Percentiles rank a stretch among this genome's conserved stretches.
These are phyloP conservation scores for Periconia sp. DNA, from an alignment of 2,329 filamentous ascomycete genomes.

Conservation along the genomic window DNA sequence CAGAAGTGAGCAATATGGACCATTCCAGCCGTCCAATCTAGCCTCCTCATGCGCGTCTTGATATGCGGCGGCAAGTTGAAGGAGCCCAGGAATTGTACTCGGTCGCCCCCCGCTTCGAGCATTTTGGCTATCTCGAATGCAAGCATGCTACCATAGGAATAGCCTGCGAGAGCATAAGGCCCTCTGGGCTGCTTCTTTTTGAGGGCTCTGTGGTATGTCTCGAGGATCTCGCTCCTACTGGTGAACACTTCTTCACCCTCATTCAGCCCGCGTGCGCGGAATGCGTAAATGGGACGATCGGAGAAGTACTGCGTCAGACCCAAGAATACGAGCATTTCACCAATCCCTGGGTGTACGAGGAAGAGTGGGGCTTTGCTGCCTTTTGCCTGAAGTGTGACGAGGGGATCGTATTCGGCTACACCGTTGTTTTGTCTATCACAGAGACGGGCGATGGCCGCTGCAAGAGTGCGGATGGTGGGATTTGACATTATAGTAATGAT, in stretches of 20 bases:
- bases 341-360: too few species aligned
- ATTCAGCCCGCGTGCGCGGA: constrained; percentile 51
- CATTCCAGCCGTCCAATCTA: too few species aligned
- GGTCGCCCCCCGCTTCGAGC: constrained; percentile 39
- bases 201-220: constrained; percentile 47
- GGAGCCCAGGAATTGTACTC: constrained; percentile 43
- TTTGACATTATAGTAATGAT: too few species aligned
- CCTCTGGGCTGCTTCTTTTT: constrained; percentile 43
- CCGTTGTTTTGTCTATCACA: too few species aligned
- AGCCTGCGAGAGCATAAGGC: constrained; percentile 57
- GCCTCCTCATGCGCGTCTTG: constrained; percentile 34
- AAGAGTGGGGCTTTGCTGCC: too few species aligned
- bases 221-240: constrained; percentile 44
- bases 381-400: too few species aligned
- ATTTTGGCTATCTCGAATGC: constrained; percentile 55
- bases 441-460: too few species aligned
- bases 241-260: constrained; percentile 42
- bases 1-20: too few species aligned
- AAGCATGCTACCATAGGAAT: constrained; percentile 54
- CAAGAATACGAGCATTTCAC: too few species aligned
- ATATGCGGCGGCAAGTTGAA: constrained; percentile 56
- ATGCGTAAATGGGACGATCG: constrained; percentile 51
- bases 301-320: too few species aligned
- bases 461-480: too few species aligned
- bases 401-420: too few species aligned